Base-by-base conservation (phyloP, 2,329 filamentous ascomycete genomes). In the Nannizzia gypsea region DNA sequence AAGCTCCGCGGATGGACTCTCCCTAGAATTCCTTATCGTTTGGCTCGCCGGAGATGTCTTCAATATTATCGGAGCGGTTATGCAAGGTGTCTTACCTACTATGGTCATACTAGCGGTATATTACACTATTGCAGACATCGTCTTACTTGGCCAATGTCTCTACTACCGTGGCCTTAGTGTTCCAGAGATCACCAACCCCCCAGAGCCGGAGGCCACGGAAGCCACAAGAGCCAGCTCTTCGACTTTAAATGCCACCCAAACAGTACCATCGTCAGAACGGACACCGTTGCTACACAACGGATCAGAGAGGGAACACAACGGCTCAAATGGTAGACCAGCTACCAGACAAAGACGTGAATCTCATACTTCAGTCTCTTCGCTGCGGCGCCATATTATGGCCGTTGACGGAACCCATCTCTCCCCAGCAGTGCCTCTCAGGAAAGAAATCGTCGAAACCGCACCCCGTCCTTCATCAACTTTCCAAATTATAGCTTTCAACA, bases 81-180 rank as follows among this genome's bases (percentile, higher is more conserved):
- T 96, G 9, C 92, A 97, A 72, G 88, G 89, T 59, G 92, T 99
- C 5, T 74, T 97, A 59, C 91, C 93, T 1, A 99, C 92, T 0
- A 96, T 97, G 90, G 86, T 89, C 63, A 95, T 96, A 58, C 79
- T 96, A n/a, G 91, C 91, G 11, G 82, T 96, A 15, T 96, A 96
- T 73, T 96, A 97, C 71, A 95, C 91, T 15, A 80, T 95, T 40
- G 90, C 90, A 62, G 92, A 97, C 69, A 82, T 96, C 46, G 90
- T 97, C 1, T 80, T 99, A 1, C 78, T 97, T 0, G 81, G 79
- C 0, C 93, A 99, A 74, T 95, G 89, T 73, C 95, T 97, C 77
- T 97, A 95, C 77, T 99, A 99, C 73, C 85, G 89, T 58, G 91
- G 91, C 2, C 93, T 96, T 58, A 76, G 70, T 3, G 62, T 76